Evolutionary conservation across 352 stramenopile genomes (phyloP), one percentile per base, ranked within the genome.

Genomic region (Aphanomyces astaci): DNA sequence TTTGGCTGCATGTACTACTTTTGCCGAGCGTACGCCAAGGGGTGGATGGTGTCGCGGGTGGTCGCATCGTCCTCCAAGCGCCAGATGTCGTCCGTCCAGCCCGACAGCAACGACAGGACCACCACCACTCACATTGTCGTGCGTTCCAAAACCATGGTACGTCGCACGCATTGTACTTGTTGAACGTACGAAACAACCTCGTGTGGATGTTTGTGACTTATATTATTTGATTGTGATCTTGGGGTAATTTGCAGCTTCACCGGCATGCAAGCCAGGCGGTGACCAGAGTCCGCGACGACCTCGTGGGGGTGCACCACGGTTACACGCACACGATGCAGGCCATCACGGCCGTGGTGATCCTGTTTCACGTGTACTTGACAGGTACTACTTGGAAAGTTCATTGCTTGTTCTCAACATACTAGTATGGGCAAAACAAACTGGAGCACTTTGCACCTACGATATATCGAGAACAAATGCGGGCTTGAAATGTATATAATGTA

Each of bases 261-360:
- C 22, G 5, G 4, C 51, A 59, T n/a, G 51, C 51, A 25, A 59
- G 13, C 9, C 25, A 39, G 17, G 51, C 24, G 5, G 51, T 39
- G 1, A 30, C 7, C 17, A 11, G 13, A 32, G 24, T 59, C 17
- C 13, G 33, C 25, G 5, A 2, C 51, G 80, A 88, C 9, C 67
- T 87, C 2, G 74, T 91, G 2, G 82, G 84, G 49, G 87, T 79
- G 71, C 86, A 90, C 36, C 78, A 79, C 27, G 83, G 83, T 13
- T 92, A 92, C 69, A 81, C 88, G 32, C 84, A 80, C 25, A 89
- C 82, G 25, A 84, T 79, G 31, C 84, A 92, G 60, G 70, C 86
- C 28, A 87, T 88, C 63, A 89, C 81, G 54, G 83, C 79, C 1
- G 15, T 88, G 4, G 80, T 90, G 33, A 86, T 92, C 51, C 77